phyloP scores from a whole-genome alignment of 257 asterid species.

The Coffea canephora region DNA sequence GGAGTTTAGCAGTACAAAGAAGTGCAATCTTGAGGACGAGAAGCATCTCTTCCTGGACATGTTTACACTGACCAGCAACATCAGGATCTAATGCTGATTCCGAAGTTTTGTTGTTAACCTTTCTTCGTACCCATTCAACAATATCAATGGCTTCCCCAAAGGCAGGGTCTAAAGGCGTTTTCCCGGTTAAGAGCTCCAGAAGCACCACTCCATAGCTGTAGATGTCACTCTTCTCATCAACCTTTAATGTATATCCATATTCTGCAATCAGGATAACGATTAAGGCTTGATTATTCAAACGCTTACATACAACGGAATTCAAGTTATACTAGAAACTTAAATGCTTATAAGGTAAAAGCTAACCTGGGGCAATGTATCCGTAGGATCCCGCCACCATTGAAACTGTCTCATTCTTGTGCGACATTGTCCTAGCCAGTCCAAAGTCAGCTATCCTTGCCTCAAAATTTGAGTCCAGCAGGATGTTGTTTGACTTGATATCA shows the following conservation, averaged over 20 bases:
- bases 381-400: constrained; percentile 89
- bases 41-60: constrained; percentile 77
- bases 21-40: constrained; percentile 73
- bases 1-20: constrained; percentile 76
- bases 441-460: constrained; percentile 82
- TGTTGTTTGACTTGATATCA: constrained; percentile 74
- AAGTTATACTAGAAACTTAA: background rate
- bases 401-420: constrained; percentile 56
- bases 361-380: constrained; percentile 93
- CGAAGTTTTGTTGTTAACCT: constrained; percentile 26
- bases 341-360: background rate
- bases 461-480: constrained; percentile 54
- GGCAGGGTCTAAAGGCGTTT: constrained; percentile 52
- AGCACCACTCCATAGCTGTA: constrained; percentile 85
- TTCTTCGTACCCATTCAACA: constrained; percentile 66
- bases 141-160: constrained; percentile 64
- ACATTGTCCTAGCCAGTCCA: constrained; percentile 74
- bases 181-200: constrained; percentile 73
- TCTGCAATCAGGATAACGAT: constrained; percentile 33
- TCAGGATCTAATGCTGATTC: constrained; percentile 52
- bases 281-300: background rate
- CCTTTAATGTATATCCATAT: constrained; percentile 79
- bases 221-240: constrained; percentile 78
- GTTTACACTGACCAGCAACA: constrained; percentile 58
- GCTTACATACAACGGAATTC: background rate